Evolutionary conservation across 495 filamentous ascomycete species (phyloP), one percentile per base, ranked within the genome.

Genomic region (Stereocaulon alpinum): DNA sequence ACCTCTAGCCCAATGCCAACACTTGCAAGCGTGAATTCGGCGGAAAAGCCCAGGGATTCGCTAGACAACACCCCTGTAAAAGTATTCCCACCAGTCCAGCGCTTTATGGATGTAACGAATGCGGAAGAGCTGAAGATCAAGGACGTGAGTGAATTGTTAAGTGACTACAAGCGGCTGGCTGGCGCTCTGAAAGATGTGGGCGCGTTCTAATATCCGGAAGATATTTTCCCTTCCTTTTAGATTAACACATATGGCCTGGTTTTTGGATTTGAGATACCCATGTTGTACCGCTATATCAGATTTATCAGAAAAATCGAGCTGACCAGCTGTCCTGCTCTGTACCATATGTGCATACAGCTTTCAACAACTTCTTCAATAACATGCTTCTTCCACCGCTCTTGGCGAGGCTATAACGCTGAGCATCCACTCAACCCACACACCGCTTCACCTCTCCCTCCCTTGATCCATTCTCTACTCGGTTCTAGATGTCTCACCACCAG

Each of bases 81-180:
- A 30, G 37, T 60, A 17, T 30, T 40, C 49, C 57, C 61, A 41
- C 63, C 63, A 0, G 71, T 74, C 22, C 49, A 60, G 69, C 80
- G 86, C 52, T 96, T 96, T 71, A 77, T 96, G 69, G 88, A 92
- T 53, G 71, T 86, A 40, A 78, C 87, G 66, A 84, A 87, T 70
- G 86, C 84, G 9, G 80, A 80, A 7, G 91, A 97, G 56, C 71
- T 99, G 47, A 85, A 77, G 56, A 70, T 97, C 49, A 84, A 84
- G 20, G 93, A 99, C 66, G 84, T 96, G 43, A 73, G 87, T 42
- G 83, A 88, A 58, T 67, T 99, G 61, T 72, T 99, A 55, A 82
- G 81, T 64, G 93, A 96, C 71, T 99, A 97, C 69, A 85, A 91
- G 62, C 75, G 91, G 51, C 73, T 99, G 14, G 89, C 88, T 9